A percentile compares a stretch with the other conserved stretches of the same genome.
Conservation (phyloP, 208 protist species). For the Leishmania turanica region DNA sequence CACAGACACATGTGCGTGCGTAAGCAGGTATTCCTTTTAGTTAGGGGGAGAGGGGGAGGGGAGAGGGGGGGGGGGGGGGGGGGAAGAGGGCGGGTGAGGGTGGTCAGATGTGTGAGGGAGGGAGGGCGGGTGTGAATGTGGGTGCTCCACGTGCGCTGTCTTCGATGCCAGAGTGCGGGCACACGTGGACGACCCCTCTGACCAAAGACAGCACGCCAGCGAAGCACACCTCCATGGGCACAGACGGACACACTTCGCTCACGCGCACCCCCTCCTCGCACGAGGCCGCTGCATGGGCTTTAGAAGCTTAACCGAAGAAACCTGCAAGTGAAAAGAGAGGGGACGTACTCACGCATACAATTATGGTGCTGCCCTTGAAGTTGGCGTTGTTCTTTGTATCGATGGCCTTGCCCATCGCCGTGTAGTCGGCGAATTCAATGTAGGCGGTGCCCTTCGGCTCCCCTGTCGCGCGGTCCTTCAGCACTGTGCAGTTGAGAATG, state of each 20-base stretch:
- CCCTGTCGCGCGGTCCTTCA: slow-evolving; percentile 74
- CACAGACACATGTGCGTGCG: not conserved
- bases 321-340: slow-evolving; percentile 9
- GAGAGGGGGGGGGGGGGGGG: not conserved
- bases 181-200: not conserved
- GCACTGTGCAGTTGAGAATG: slow-evolving; percentile 85
- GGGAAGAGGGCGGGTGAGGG: slow-evolving; percentile 1
- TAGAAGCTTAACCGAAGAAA: not conserved
- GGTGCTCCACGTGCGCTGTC: not conserved
- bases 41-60: not conserved
- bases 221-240: not conserved
- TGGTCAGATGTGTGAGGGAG: not conserved
- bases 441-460: slow-evolving; percentile 89
- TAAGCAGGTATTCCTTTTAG: not conserved
- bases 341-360: slow-evolving; percentile 75
- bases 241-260: not conserved
- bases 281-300: not conserved
- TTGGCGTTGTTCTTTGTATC: slow-evolving; percentile 85
- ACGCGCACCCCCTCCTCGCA: not conserved
- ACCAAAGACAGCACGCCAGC: not conserved
- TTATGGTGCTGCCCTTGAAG: slow-evolving; percentile 88
- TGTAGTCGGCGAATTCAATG: slow-evolving; percentile 83
- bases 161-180: not conserved
- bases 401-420: slow-evolving; percentile 79
- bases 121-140: not conserved